These are phyloP conservation scores for Alternaria consortialis DNA, from an alignment of 2,329 filamentous ascomycete genomes.

Conservation along the genomic window DNA sequence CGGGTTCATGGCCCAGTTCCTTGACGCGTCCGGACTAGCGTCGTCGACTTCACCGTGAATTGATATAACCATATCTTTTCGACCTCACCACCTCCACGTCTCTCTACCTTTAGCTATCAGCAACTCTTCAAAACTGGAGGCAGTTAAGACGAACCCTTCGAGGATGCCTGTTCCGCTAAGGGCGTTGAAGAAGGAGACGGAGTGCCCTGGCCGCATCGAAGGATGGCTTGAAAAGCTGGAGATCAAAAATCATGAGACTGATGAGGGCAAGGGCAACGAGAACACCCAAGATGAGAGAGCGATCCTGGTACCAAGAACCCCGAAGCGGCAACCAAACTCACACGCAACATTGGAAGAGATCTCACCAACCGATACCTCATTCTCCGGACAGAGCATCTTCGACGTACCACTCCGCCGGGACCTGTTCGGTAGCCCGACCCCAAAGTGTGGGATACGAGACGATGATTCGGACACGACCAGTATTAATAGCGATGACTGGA, in stretches of 20 bases:
- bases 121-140: neutral
- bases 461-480: slow-evolving; percentile 18
- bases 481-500: slow-evolving; percentile 10
- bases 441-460: neutral
- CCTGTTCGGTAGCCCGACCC: neutral
- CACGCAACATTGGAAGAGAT: slow-evolving; percentile 3
- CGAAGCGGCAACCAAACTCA: neutral
- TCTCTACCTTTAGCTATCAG: neutral
- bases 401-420: slow-evolving; percentile 17
- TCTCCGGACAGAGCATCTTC: slow-evolving; percentile 35
- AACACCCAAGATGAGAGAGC: slow-evolving; percentile 1
- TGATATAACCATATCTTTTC: neutral
- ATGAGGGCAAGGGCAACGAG: neutral
- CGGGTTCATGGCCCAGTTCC: neutral
- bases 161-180: neutral
- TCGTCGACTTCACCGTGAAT: slow-evolving; percentile 14
- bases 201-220: neutral
- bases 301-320: neutral
- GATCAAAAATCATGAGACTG: neutral
- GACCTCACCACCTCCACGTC: neutral
- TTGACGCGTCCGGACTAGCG: slow-evolving; percentile 10
- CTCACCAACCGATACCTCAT: slow-evolving; percentile 39
- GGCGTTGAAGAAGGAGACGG: neutral
- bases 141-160: neutral
- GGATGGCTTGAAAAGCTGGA: slow-evolving; percentile 12